A percentile compares a stretch with the other conserved stretches of the same genome.
phyloP scores from a whole-genome alignment of 2,329 filamentous ascomycete genomes.

The Aaosphaeria pasadenensis region DNA sequence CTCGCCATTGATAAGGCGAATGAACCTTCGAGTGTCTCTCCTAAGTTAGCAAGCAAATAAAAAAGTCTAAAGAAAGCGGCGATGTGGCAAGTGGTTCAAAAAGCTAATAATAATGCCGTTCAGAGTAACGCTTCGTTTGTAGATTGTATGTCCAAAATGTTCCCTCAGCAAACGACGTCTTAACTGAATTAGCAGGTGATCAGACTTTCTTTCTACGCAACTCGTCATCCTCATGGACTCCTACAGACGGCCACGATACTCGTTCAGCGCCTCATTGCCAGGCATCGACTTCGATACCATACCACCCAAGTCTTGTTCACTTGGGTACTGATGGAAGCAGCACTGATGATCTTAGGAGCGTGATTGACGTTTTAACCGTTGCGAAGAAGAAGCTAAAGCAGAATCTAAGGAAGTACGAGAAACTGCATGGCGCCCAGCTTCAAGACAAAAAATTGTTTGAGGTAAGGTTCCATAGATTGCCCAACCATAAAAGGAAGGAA shows the following conservation, averaged over 20 bases:
- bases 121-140: slow-evolving; percentile 36
- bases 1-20: slow-evolving; percentile 35
- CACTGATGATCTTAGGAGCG: slow-evolving; percentile 72
- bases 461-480: slow-evolving; percentile 72
- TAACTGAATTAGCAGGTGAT: slow-evolving; percentile 32
- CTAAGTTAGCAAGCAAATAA: slow-evolving; percentile 31
- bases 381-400: slow-evolving; percentile 78
- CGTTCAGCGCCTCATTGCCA: slow-evolving; percentile 8
- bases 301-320: slow-evolving; percentile 39
- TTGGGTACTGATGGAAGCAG: slow-evolving; percentile 53
- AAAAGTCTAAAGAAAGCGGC: slow-evolving; percentile 51
- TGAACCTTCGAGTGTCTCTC: slow-evolving; percentile 41
- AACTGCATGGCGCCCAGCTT: slow-evolving; percentile 63
- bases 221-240: slow-evolving; percentile 44
- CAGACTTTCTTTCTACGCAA: slow-evolving; percentile 45
- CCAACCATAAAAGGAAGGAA: slow-evolving; percentile 70
- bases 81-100: slow-evolving; percentile 53
- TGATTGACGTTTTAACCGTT: slow-evolving; percentile 83
- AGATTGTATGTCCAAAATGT: slow-evolving; percentile 37
- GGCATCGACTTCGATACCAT: slow-evolving; percentile 16
- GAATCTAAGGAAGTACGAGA: slow-evolving; percentile 68
- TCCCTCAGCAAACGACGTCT: slow-evolving; percentile 12
- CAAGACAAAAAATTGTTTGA: slow-evolving; percentile 79
- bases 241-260: slow-evolving; percentile 32
- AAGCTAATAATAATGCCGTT: slow-evolving; percentile 48